Base-by-base conservation (phyloP, 805 yeast species). In the Suhomyces pyralidae region DNA sequence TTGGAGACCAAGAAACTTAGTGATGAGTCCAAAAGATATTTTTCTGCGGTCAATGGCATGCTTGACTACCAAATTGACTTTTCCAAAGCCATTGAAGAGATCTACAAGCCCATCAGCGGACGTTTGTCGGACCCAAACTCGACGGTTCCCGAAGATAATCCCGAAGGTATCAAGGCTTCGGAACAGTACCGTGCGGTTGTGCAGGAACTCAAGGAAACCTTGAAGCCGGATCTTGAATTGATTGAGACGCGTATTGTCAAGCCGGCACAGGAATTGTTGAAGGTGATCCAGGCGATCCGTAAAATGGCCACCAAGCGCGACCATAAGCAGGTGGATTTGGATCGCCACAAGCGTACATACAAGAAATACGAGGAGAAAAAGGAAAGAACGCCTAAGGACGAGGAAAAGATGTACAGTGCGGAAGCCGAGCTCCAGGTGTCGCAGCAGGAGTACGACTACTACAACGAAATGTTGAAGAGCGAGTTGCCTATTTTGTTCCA, bases 281-380 rank as follows among this genome's bases (percentile, higher is more conserved):
- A 84, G 63, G 86, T 93, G 51, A 91, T 92, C 64, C 84, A 85
- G 58, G 69, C 85, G 19, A 90, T 93, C 62, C 81, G 97, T 62
- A 94, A 92, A 72, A 90, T 94, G 96, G 87, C 97, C 28, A 83
- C 90, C 47, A 94, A 94, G 76, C 86, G 99, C 75, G 90, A 89
- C 59, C 99, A 94, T 71, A 94, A 94, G 73, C 96, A 89, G 71
- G 76, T 94, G 60, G 99, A 94, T 71, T 79, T 93, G 61, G 99
- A 94, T 69, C 85, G 98, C 60, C 92, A 82, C 67, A 81, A 83
- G 61, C 80, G 85, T 64, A 74, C 84, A 7, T 76, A 85, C 63
- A 81, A 80, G 66, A 92, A 89, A 71, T 79, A 81, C 57, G 94
- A 89, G 65, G 84, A 80, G 46, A 93, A 91, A 76, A 85, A 88